Evolutionary conservation across 192 early-diverging fungal species (phyloP).

Genomic region (Gamsiella multidivaricata): DNA sequence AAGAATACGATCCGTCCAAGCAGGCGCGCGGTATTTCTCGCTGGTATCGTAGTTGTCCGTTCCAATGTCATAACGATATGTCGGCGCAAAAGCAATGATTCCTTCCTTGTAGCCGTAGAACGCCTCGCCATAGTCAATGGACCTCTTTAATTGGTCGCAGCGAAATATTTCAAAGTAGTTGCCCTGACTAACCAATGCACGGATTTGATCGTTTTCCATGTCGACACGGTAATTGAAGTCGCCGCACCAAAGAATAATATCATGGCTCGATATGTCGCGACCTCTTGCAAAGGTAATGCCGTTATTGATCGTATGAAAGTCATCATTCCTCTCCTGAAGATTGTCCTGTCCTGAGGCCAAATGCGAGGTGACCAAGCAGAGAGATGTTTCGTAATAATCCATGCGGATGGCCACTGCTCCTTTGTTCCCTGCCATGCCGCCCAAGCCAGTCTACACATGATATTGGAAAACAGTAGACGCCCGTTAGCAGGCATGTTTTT

Average conservation of each 20-base stretch:
- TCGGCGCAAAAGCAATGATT: conserved; percentile 75
- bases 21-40: conserved; percentile 52
- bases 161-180: conserved; percentile 50
- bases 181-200: conserved; percentile 19
- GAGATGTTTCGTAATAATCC: conserved; percentile 84
- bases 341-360: conserved; percentile 86
- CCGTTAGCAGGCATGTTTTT: neutral
- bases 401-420: conserved; percentile 94
- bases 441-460: conserved; percentile 82
- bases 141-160: conserved; percentile 57
- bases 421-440: conserved; percentile 98
- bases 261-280: conserved; percentile 78
- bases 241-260: conserved; percentile 86
- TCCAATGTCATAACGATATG: conserved; percentile 86
- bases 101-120: conserved; percentile 87
- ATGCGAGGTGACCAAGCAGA: conserved; percentile 95
- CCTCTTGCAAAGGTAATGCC: conserved; percentile 80
- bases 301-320: conserved; percentile 83
- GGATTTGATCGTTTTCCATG: conserved; percentile 75
- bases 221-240: conserved; percentile 95
- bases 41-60: conserved; percentile 77
- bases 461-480: neutral
- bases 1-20: conserved; percentile 67
- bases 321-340: conserved; percentile 83
- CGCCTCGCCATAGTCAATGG: conserved; percentile 69